These are phyloP conservation scores for Pseudocercospora vitis DNA, from an alignment of 2,329 filamentous ascomycete species.

Conservation along the genomic window DNA sequence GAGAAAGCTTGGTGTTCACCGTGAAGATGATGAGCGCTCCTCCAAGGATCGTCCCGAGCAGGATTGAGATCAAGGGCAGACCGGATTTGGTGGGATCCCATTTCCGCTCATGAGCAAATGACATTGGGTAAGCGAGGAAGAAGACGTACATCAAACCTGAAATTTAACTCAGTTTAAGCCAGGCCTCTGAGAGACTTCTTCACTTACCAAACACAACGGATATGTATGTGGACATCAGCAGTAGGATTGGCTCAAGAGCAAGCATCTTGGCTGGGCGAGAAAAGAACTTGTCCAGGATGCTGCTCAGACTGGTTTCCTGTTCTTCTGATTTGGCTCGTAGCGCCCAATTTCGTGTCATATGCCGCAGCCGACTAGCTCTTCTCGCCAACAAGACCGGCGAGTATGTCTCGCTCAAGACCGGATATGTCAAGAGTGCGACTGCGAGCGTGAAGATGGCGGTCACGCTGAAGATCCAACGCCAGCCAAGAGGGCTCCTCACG, in stretches of 20 bases:
- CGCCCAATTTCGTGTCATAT: slow-evolving; percentile 40
- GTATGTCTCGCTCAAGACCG: slow-evolving; percentile 56
- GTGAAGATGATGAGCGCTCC: slow-evolving; percentile 43
- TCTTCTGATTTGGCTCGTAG: slow-evolving; percentile 43
- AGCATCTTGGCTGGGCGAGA: slow-evolving; percentile 46
- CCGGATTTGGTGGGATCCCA: slow-evolving; percentile 77
- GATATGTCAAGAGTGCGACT: slow-evolving; percentile 43
- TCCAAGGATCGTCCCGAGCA: slow-evolving; percentile 65
- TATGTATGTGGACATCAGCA: slow-evolving; percentile 41
- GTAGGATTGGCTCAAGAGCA: slow-evolving; percentile 48
- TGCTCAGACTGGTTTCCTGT: slow-evolving; percentile 42
- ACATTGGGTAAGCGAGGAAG: slow-evolving; percentile 35
- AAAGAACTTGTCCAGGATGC: slow-evolving; percentile 44
- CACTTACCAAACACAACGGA: slow-evolving; percentile 35
- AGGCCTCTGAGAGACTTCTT: neutral
- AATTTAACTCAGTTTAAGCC: neutral
- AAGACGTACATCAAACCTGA: slow-evolving; percentile 39
- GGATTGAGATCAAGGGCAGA: slow-evolving; percentile 70
- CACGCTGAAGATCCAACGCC: slow-evolving; percentile 46
- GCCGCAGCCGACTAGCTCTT: slow-evolving; percentile 34
- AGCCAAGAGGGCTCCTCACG: slow-evolving; percentile 43
- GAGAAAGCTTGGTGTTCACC: slow-evolving; percentile 44
- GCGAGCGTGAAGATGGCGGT: slow-evolving; percentile 43
- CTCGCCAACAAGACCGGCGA: slow-evolving; percentile 48
- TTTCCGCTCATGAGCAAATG: slow-evolving; percentile 67